Conservation (phyloP, 495 filamentous ascomycete species). For the Penicillium samsonianum region DNA sequence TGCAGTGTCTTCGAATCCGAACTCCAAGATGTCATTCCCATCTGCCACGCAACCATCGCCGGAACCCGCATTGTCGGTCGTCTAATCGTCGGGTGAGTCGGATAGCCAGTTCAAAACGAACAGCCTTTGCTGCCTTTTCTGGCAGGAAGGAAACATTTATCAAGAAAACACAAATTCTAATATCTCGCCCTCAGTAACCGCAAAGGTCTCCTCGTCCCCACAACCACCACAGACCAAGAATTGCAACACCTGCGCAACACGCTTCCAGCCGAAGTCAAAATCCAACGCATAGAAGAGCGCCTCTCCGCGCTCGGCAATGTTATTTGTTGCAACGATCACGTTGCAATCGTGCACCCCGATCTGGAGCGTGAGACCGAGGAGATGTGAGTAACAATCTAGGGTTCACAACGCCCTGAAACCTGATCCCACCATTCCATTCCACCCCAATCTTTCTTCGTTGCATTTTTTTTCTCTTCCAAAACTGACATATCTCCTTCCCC, state of each 20-base stretch:
- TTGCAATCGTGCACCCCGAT: slow-evolving; percentile 94
- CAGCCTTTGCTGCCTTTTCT: not conserved
- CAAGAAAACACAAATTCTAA: slow-evolving; percentile 16
- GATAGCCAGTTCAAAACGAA: not conserved
- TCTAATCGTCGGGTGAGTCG: slow-evolving; percentile 84
- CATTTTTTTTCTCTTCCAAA: not conserved
- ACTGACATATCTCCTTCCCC: slow-evolving; percentile 1
- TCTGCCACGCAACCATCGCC: slow-evolving; percentile 96
- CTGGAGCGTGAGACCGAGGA: slow-evolving; percentile 94
- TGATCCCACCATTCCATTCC: not conserved
- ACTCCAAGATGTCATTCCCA: slow-evolving; percentile 94
- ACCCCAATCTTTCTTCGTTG: not conserved
- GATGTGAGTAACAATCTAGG: slow-evolving; percentile 48
- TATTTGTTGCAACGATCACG: slow-evolving; percentile 94
- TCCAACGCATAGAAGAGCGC: slow-evolving; percentile 94
- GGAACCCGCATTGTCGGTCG: slow-evolving; percentile 94
- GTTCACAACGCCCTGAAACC: not conserved
- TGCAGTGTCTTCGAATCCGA: slow-evolving; percentile 87
- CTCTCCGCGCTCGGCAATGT: slow-evolving; percentile 96
- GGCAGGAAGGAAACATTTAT: not conserved
- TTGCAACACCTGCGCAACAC: slow-evolving; percentile 94
- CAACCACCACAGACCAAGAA: slow-evolving; percentile 95
- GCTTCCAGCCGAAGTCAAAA: slow-evolving; percentile 85
- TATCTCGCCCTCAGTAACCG: slow-evolving; percentile 64
- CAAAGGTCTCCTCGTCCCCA: slow-evolving; percentile 94